phyloP scores from a whole-genome alignment of 139 green algal genomes.

The Chlamydomonas asymmetrica region DNA sequence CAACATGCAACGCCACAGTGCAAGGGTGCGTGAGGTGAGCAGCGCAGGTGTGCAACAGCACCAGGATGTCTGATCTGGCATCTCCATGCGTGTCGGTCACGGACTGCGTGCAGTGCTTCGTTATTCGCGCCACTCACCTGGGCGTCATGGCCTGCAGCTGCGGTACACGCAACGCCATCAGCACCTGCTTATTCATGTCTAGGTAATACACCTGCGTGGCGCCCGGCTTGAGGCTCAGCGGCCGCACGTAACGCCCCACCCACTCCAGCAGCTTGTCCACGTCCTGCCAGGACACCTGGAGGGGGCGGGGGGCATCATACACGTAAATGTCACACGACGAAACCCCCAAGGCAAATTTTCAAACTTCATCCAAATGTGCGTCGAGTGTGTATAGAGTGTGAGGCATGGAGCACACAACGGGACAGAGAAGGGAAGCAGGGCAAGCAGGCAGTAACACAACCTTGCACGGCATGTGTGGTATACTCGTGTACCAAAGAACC shows the following conservation, averaged over 20 bases:
- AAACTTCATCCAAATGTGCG: too few relatives aligned
- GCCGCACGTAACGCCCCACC: conserved; percentile 19
- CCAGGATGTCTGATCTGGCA: too few relatives aligned
- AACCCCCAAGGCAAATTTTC: too few relatives aligned
- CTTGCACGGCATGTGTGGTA: too few relatives aligned
- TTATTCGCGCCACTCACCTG: conserved; percentile 16
- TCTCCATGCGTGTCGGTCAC: conserved; percentile 3
- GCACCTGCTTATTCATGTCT: conserved; percentile 59
- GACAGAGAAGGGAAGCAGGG: too few relatives aligned
- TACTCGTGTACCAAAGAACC: too few relatives aligned
- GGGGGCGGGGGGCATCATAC: neutral
- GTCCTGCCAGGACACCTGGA: conserved; percentile 30
- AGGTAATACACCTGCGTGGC: conserved; percentile 52
- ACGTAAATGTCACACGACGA: too few relatives aligned
- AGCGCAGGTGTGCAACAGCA: too few relatives aligned
- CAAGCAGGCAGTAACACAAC: too few relatives aligned
- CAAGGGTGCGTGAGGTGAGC: too few relatives aligned
- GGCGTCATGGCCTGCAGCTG: conserved; percentile 47
- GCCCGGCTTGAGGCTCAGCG: conserved; percentile 13
- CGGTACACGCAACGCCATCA: conserved; percentile 58
- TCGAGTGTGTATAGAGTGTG: too few relatives aligned
- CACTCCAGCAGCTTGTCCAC: conserved; percentile 18
- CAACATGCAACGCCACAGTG: neutral
- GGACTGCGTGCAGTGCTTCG: neutral
- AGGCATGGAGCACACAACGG: too few relatives aligned